These are phyloP conservation scores for Phialophora expanda DNA, from an alignment of 2,329 filamentous ascomycete genomes.

Conservation along the genomic window DNA sequence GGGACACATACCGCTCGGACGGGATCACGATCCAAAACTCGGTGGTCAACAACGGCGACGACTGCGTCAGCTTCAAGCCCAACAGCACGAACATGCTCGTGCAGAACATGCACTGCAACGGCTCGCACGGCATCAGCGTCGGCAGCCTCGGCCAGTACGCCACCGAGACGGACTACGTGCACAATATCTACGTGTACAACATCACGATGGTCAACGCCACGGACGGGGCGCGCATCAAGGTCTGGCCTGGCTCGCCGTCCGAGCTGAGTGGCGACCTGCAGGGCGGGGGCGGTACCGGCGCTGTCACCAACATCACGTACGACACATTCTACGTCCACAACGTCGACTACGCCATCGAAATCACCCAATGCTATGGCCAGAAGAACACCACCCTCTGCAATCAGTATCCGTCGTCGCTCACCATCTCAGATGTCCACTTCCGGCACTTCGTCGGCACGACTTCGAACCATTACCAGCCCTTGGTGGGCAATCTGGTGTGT, in stretches of 20 bases:
- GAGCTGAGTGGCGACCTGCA: neutral
- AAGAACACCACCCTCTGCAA: neutral
- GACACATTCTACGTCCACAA: neutral
- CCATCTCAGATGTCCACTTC: neutral
- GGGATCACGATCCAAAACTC: neutral
- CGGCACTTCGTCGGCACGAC: neutral
- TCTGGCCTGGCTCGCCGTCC: neutral
- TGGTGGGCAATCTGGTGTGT: neutral
- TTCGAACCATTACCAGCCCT: neutral
- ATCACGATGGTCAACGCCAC: neutral
- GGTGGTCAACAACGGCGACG: neutral
- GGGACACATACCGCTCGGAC: neutral
- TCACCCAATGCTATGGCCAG: neutral
- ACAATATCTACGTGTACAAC: neutral
- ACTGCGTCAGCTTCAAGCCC: conserved; percentile 1
- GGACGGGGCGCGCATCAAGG: neutral
- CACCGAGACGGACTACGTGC: neutral
- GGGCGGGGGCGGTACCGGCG: too few species aligned
- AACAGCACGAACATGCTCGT: neutral
- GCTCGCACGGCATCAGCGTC: neutral
- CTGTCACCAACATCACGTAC: neutral
- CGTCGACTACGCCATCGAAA: neutral
- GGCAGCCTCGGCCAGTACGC: neutral
- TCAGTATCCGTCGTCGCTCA: neutral
- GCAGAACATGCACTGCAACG: conserved; percentile 1